A percentile compares a stretch with the other conserved stretches of the same genome.
These are phyloP conservation scores for Paramarasmius palmivorus DNA, from an alignment of 1,284 basidiomycete genomes.

Conservation along the genomic window DNA sequence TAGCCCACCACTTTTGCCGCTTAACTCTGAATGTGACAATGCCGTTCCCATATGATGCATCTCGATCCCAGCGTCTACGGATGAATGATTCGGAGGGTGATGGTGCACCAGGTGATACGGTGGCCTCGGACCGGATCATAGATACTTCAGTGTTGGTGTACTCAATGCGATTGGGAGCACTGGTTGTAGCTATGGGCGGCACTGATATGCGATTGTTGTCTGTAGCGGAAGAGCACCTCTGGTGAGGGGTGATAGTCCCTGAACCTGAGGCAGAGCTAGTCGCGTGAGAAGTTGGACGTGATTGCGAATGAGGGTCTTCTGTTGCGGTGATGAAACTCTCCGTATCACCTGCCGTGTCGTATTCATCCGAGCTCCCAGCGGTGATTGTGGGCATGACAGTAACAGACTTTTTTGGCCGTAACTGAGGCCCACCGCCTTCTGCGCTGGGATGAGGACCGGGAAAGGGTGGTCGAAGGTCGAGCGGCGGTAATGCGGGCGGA, in stretches of 20 bases:
- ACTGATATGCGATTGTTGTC: neutral
- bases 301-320: constrained; percentile 21
- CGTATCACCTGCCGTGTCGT: constrained; percentile 35
- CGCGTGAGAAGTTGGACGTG: constrained; percentile 5
- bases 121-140: constrained; percentile 10
- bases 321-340: constrained; percentile 64
- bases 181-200: neutral
- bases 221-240: neutral
- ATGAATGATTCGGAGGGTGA: constrained; percentile 41
- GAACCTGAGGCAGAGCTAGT: neutral
- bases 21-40: constrained; percentile 25
- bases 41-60: constrained; percentile 37
- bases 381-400: constrained; percentile 34
- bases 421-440: constrained; percentile 30
- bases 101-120: neutral
- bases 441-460: constrained; percentile 40
- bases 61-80: constrained; percentile 39
- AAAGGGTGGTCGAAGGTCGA: constrained; percentile 58
- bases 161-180: constrained; percentile 5
- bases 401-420: constrained; percentile 25
- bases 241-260: neutral
- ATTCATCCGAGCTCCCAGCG: constrained; percentile 40
- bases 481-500: constrained; percentile 48
- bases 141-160: constrained; percentile 8
- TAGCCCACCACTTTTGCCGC: constrained; percentile 23